Evolutionary conservation across 129 eudicot genomes (phyloP), one percentile per base, ranked within the genome.

Genomic region (Chrysanthemum lavandulifolium): DNA sequence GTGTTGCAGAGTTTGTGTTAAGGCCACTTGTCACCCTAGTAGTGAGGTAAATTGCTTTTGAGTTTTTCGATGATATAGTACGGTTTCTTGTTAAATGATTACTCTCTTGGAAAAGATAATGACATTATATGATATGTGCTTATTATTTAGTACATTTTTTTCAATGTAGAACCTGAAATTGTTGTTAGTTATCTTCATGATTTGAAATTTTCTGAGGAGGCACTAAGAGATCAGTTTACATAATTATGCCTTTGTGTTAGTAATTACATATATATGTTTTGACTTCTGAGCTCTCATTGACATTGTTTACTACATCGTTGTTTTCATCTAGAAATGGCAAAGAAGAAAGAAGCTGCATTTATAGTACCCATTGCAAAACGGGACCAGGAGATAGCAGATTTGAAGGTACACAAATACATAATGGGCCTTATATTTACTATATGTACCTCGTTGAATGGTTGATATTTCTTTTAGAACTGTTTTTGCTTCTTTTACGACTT

Each of bases 271-370:
- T 40, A 16, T 56, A 27, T 67, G 72, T 49, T 3, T 40, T 61
- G 47, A 40, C 47, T 7, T 40, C 3, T 61, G 68, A 61, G 25
- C 61, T 45, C 19, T 51, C 31, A 55, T 23, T 1, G 15, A 63
- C 29, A 11, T 51, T 76, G 6, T 59, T 29, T 16, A 59, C 61
- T 45, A 5, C 67, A 4, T 56, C 56, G 48, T 33, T 73, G 5
- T 18, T 77, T 60, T 67, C 80, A 89, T 91, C 86, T 92, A 70
- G 95, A 90, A 61, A 90, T 85, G 74, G 94, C 97, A 74, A 95
- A 91, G 88, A 90, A 88, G 62, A 91, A 95, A 78, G 99, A 95
- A 83, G 96, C 96, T 73, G 99, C 95, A 71, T 90, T 90, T 83
- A 91, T 95, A 61, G 96, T 86, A 70, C 91, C 99, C 13, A 88